Evolutionary conservation across 2,329 filamentous ascomycete genomes (phyloP).

Genomic region (Colletotrichum liaoningense): DNA sequence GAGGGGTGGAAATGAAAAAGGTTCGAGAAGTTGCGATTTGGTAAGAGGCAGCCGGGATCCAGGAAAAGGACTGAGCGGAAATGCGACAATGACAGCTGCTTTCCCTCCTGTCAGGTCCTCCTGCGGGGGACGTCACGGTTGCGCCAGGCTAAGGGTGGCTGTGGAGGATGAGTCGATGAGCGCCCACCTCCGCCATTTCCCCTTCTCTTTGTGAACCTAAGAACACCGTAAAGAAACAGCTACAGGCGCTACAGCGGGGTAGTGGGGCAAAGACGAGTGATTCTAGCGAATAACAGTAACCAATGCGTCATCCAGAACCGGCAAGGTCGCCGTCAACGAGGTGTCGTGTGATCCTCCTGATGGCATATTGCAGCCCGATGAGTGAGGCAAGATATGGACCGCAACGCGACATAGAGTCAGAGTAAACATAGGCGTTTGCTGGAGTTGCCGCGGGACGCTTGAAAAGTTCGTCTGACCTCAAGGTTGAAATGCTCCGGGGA

Average conservation of each 20-base stretch:
- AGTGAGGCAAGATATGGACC: background rate
- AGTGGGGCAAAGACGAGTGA: slow-evolving; percentile 11
- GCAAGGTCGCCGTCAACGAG: background rate
- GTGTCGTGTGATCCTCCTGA: slow-evolving; percentile 13
- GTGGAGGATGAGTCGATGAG: slow-evolving; percentile 14
- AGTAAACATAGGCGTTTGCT: background rate
- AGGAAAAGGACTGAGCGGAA: slow-evolving; percentile 10
- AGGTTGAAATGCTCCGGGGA: background rate
- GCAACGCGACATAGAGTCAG: background rate
- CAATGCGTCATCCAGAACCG: background rate
- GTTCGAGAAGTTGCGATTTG: slow-evolving; percentile 4
- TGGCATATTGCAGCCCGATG: slow-evolving; percentile 4
- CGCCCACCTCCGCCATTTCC: background rate
- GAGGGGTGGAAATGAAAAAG: background rate
- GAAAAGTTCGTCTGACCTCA: background rate
- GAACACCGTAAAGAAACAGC: slow-evolving; percentile 6
- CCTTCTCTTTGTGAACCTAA: slow-evolving; percentile 18
- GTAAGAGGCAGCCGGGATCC: slow-evolving; percentile 16
- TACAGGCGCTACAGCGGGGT: slow-evolving; percentile 22
- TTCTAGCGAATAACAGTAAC: slow-evolving; percentile 20
- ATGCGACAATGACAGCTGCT: slow-evolving; percentile 25
- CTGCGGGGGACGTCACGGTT: slow-evolving; percentile 12
- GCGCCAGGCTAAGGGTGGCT: slow-evolving; percentile 26
- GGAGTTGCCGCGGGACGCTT: background rate
- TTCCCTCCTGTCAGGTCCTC: background rate